Base-by-base conservation (phyloP, 2,329 filamentous ascomycete species). In the Fusarium setosum region DNA sequence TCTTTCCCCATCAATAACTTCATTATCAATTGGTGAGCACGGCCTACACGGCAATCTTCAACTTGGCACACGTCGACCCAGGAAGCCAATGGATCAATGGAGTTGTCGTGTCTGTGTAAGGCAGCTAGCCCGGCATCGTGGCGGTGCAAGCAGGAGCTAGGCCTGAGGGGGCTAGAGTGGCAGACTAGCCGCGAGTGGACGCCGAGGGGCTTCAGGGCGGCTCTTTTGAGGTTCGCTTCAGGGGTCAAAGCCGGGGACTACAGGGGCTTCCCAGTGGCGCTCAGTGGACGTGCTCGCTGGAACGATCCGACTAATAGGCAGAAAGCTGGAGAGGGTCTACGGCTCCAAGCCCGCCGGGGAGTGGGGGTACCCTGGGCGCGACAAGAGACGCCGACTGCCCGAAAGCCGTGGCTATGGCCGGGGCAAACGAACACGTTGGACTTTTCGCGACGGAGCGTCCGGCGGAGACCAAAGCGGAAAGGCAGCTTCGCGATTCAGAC, bases 341-440 rank as follows among this genome's bases (percentile, higher is more conserved):
- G 44, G 44, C 44, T 37, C 26, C 12, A 35, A 17, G 23, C 41
- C 23, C 23, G 51, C 45, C 59, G 29, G 55, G 61, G 56, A 68
- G 65, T 67, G 61, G 64, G 64, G 65, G 63, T 65, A 48, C 57
- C 44, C 31, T 18, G 12, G 35, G 12, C 61, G 61, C 63, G 65
- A 65, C 45, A 52, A 58, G 47, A 44, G 35, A 50, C 57, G 57
- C 69, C 69, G 64, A 70, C 62, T 53, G 57, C 26, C 69, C 54
- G 61, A 65, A 57, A 52, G 37, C 45, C 37, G 48, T 58, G 56
- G 49, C 38, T 34, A 23, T 51, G 20, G 26, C 34, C 29, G 18
- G 41, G 49, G 61, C 21, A 72, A 73, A 72, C 69, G 71, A 73
- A 73, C 72, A 73, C 72, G 72, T 73, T 72, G 71, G 66, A 61